Evolutionary conservation across 2,329 filamentous ascomycete species (phyloP).

Genomic region (Bipolaris oryzae): DNA sequence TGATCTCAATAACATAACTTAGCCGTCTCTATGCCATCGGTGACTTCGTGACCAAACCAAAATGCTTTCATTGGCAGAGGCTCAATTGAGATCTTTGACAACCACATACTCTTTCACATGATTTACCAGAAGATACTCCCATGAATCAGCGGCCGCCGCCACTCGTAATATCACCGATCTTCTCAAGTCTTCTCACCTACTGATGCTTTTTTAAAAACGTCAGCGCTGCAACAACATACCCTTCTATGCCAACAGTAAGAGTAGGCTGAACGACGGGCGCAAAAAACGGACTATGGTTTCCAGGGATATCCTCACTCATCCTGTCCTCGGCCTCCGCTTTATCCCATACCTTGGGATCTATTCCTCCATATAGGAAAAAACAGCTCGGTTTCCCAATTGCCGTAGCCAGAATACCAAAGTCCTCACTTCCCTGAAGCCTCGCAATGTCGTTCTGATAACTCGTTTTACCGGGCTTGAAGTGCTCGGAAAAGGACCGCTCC

Average conservation of each 20-base stretch:
- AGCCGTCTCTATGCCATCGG: too few species aligned
- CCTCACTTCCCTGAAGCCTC: conserved; percentile 60
- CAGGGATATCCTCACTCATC: conserved; percentile 57
- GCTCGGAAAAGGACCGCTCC: conserved; percentile 52
- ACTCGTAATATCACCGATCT: too few species aligned
- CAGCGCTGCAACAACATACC: conserved; percentile 59
- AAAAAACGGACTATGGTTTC: conserved; percentile 66
- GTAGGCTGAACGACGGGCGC: conserved; percentile 65
- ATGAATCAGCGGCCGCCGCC: too few species aligned
- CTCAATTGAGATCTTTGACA: too few species aligned
- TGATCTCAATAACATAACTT: too few species aligned
- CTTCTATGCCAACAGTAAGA: conserved; percentile 58
- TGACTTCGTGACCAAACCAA: too few species aligned
- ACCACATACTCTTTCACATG: too few species aligned
- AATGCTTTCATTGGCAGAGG: too few species aligned
- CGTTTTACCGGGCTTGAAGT: conserved; percentile 49
- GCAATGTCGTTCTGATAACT: conserved; percentile 50
- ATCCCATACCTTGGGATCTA: conserved; percentile 59
- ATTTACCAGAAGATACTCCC: too few species aligned
- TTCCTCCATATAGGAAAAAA: conserved; percentile 65
- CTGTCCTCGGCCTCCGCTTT: conserved; percentile 53
- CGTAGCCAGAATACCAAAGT: conserved; percentile 63
- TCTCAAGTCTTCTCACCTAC: neutral
- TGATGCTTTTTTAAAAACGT: conserved; percentile 48
- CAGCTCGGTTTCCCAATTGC: conserved; percentile 56